Conservation (phyloP, 345 rosid genomes). For the Cochlearia excelsa region DNA sequence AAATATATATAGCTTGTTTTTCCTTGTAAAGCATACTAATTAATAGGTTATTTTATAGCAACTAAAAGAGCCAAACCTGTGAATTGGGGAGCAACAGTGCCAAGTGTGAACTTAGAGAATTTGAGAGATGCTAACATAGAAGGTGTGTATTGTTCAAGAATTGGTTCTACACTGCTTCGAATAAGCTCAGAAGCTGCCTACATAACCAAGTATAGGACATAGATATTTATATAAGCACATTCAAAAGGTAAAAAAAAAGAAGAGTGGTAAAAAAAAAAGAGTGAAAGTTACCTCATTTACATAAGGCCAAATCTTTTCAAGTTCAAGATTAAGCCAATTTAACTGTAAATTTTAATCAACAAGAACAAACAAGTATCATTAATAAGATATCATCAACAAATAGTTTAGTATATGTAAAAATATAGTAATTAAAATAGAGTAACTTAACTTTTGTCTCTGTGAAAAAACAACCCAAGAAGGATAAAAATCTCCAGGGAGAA, state of each 20-base stretch:
- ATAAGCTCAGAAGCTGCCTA: constrained; percentile 99
- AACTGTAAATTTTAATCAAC: constrained; percentile 48
- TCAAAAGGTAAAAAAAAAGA: background rate
- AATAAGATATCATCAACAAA: no score
- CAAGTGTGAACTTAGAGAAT: constrained; percentile 92
- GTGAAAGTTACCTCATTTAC: constrained; percentile 57
- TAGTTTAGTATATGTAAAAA: constrained; percentile 2
- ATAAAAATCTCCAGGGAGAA: constrained; percentile 70
- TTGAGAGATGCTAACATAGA: constrained; percentile 75
- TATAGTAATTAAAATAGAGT: no score
- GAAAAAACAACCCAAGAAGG: constrained; percentile 99
- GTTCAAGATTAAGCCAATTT: constrained; percentile 85
- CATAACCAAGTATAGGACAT: background rate
- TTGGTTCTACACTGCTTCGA: constrained; percentile 76
- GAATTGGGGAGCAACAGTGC: constrained; percentile 97
- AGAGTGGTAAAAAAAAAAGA: no score
- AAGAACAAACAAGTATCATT: background rate
- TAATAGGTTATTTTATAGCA: background rate
- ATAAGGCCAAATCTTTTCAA: constrained; percentile 95
- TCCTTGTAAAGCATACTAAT: background rate
- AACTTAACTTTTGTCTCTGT: constrained; percentile 65
- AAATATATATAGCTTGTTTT: background rate
- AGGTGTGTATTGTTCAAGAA: constrained; percentile 94
- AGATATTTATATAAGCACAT: background rate
- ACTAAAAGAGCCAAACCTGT: constrained; percentile 59